A percentile compares a stretch with the other conserved stretches of the same genome.
Evolutionary conservation across 2,329 filamentous ascomycete species (phyloP).

Genomic region (Phaeosphaeriaceae sp.): DNA sequence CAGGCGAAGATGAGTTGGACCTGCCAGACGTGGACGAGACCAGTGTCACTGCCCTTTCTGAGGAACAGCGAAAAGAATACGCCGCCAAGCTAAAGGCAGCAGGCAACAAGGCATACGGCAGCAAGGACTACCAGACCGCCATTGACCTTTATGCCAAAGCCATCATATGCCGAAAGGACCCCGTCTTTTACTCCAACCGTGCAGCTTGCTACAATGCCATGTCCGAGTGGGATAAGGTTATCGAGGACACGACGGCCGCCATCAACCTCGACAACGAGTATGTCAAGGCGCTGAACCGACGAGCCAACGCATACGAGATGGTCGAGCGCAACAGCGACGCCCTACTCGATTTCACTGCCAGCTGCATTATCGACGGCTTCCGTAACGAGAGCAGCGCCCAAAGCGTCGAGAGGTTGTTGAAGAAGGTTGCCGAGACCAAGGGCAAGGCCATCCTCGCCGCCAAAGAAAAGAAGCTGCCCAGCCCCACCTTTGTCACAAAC

Average conservation of each 20-base stretch:
- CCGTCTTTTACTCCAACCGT: conserved; percentile 98
- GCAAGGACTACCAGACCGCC: conserved; percentile 90
- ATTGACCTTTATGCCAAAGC: conserved; percentile 96
- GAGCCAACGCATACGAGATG: conserved; percentile 96
- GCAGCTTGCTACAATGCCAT: conserved; percentile 97
- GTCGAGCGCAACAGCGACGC: conserved; percentile 90
- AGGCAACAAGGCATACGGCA: conserved; percentile 94
- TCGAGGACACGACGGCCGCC: conserved; percentile 95
- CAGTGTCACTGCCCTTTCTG: conserved; percentile 52
- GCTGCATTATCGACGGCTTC: conserved; percentile 98
- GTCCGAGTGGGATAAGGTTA: conserved; percentile 91
- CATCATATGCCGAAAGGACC: conserved; percentile 95
- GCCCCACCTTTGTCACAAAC: conserved; percentile 96
- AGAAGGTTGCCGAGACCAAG: conserved; percentile 96
- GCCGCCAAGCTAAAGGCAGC: conserved; percentile 91
- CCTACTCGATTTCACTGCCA: conserved; percentile 95
- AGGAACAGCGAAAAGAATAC: conserved; percentile 78
- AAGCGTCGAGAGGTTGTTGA: conserved; percentile 89
- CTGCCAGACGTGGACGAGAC: conserved; percentile 57
- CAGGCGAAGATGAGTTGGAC: conserved; percentile 49
- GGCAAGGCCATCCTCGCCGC: conserved; percentile 84
- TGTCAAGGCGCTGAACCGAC: conserved; percentile 95
- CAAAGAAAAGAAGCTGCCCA: conserved; percentile 86
- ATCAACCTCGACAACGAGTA: conserved; percentile 94
- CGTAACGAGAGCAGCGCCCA: conserved; percentile 87